These are phyloP conservation scores for Thermothielavioides terrestris DNA, from an alignment of 495 filamentous ascomycete species.

Conservation along the genomic window DNA sequence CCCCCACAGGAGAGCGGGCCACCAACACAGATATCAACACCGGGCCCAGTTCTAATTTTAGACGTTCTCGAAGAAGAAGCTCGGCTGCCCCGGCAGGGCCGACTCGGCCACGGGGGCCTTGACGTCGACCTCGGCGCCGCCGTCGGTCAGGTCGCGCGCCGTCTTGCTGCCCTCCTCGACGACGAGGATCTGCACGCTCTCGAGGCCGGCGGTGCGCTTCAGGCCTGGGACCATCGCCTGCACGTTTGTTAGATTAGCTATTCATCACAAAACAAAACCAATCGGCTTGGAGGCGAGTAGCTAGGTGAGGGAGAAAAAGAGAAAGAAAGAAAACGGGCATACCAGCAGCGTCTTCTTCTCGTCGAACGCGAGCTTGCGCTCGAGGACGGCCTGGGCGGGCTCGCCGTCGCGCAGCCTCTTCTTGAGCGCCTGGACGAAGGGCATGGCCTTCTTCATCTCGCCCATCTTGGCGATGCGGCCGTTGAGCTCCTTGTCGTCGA, in stretches of 20 bases:
- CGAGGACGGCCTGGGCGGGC: conserved; percentile 57
- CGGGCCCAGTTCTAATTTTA: too few species aligned
- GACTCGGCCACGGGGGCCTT: conserved; percentile 51
- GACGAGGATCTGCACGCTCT: conserved; percentile 52
- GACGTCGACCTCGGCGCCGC: conserved; percentile 45
- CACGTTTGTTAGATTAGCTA: not conserved
- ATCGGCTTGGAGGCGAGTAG: not conserved
- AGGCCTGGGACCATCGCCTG: conserved; percentile 35
- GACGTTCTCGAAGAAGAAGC: conserved; percentile 71
- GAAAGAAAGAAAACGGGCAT: conserved; percentile 6
- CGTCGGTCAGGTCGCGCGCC: conserved; percentile 44
- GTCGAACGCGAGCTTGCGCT: conserved; percentile 76
- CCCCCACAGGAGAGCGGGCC: too few species aligned
- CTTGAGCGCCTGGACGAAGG: conserved; percentile 85
- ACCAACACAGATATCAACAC: too few species aligned
- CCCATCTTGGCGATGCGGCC: conserved; percentile 63
- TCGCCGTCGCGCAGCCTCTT: conserved; percentile 57
- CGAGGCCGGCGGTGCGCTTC: conserved; percentile 56
- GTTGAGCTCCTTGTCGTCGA: conserved; percentile 75
- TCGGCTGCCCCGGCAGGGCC: conserved; percentile 72
- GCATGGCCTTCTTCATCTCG: conserved; percentile 97
- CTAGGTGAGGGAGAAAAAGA: not conserved
- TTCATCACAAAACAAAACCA: conserved; percentile 4
- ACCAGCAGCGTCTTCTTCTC: conserved; percentile 61
- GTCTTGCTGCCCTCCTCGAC: conserved; percentile 64